phyloP scores from a whole-genome alignment of 2,329 filamentous ascomycete species.

The Rhynchosporium secalis region DNA sequence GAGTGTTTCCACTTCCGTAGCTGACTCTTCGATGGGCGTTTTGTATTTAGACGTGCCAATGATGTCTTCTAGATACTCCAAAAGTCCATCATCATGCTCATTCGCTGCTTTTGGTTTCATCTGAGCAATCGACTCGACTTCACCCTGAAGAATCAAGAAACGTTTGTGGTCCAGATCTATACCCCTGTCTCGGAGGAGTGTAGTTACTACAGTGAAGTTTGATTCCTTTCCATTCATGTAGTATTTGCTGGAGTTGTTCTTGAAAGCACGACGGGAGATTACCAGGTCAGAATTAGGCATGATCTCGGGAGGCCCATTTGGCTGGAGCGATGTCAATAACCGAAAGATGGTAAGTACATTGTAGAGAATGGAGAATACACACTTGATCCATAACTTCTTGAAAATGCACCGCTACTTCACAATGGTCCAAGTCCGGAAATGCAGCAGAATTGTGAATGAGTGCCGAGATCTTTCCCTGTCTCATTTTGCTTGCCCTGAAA shows the following conservation, averaged over 20 bases:
- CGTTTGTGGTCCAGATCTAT: constrained; percentile 98
- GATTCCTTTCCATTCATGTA: constrained; percentile 91
- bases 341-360: constrained; percentile 7
- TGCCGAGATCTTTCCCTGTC: constrained; percentile 96
- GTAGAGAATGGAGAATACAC: constrained; percentile 30
- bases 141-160: constrained; percentile 94
- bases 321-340: constrained; percentile 44
- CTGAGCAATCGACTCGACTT: constrained; percentile 97
- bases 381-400: constrained; percentile 88
- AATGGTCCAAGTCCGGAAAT: constrained; percentile 80
- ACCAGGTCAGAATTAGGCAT: constrained; percentile 83
- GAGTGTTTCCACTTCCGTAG: constrained; percentile 82
- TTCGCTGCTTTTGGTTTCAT: constrained; percentile 97
- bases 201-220: constrained; percentile 89
- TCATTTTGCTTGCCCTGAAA: constrained; percentile 98
- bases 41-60: constrained; percentile 99
- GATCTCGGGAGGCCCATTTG: constrained; percentile 70
- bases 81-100: constrained; percentile 92
- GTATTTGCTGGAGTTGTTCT: constrained; percentile 97
- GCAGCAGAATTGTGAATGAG: constrained; percentile 95
- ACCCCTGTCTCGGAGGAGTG: constrained; percentile 79
- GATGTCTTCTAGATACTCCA: constrained; percentile 97
- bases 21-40: constrained; percentile 91
- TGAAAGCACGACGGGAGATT: constrained; percentile 91
- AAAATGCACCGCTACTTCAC: constrained; percentile 96